Conservation (phyloP, 352 stramenopile species). For the Pythium insidiosum region DNA sequence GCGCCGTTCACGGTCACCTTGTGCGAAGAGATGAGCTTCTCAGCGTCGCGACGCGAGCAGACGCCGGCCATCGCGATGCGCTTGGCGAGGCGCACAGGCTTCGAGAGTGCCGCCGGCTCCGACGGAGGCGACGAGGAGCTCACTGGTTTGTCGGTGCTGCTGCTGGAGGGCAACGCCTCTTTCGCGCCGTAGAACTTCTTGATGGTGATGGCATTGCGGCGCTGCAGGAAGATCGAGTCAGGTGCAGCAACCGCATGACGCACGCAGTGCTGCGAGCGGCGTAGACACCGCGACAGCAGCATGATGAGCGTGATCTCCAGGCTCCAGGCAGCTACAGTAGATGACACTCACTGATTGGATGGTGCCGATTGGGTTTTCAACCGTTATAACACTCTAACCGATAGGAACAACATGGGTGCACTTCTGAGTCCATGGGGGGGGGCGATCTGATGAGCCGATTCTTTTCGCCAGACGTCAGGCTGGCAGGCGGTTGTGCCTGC, state of each 20-base stretch:
- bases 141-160: background rate
- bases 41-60: slow-evolving; percentile 77
- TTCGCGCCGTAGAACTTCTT: slow-evolving; percentile 31
- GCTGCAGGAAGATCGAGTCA: slow-evolving; percentile 1
- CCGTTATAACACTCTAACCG: too few relatives aligned
- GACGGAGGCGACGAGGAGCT: background rate
- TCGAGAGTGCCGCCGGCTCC: background rate
- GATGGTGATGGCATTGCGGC: slow-evolving; percentile 28
- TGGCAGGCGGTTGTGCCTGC: too few relatives aligned
- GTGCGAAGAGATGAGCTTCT: slow-evolving; percentile 67
- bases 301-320: too few relatives aligned
- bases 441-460: too few relatives aligned
- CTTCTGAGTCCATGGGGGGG: too few relatives aligned
- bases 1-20: slow-evolving; percentile 74
- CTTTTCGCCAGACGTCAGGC: too few relatives aligned
- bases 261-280: too few relatives aligned
- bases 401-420: too few relatives aligned
- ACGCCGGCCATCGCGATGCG: slow-evolving; percentile 75
- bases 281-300: too few relatives aligned
- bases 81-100: slow-evolving; percentile 62
- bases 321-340: too few relatives aligned
- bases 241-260: background rate
- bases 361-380: too few relatives aligned
- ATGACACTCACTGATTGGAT: too few relatives aligned
- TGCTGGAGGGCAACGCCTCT: background rate